Evolutionary conservation across 306 rosid species (phyloP).

Genomic region (Cucumis hystrix): DNA sequence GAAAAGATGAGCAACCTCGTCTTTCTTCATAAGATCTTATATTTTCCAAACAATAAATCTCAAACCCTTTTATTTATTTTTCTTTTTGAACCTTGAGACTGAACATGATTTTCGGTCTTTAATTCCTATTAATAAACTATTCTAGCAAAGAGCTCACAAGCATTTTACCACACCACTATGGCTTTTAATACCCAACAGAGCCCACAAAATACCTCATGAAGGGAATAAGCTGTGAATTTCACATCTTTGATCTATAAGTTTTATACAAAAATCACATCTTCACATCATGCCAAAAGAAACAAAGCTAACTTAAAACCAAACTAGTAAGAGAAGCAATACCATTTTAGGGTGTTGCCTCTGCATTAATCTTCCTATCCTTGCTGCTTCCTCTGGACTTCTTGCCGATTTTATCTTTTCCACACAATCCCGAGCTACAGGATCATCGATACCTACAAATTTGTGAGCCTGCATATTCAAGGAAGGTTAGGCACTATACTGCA

Average conservation of each 20-base stretch:
- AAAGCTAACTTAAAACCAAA: neutral
- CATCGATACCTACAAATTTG: constrained; percentile 56
- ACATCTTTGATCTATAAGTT: neutral
- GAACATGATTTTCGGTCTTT: neutral
- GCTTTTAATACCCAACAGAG: neutral
- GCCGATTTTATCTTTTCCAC: constrained; percentile 63
- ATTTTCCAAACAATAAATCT: neutral
- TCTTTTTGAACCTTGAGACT: neutral
- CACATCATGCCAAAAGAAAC: neutral
- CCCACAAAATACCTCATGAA: neutral
- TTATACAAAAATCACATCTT: neutral
- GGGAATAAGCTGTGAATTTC: neutral
- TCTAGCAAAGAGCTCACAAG: neutral
- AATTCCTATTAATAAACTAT: neutral
- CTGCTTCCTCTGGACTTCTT: constrained; percentile 87
- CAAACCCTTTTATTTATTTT: neutral
- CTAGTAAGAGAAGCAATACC: constrained; percentile 25
- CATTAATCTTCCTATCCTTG: constrained; percentile 64
- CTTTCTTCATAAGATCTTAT: neutral
- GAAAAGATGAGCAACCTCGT: neutral
- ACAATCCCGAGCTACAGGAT: constrained; percentile 44
- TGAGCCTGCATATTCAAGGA: constrained; percentile 38
- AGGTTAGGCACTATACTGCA: neutral
- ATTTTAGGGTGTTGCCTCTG: constrained; percentile 59
- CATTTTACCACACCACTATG: neutral